Conservation (phyloP, 441 rosid genomes). For the Corymbia calophylla region DNA sequence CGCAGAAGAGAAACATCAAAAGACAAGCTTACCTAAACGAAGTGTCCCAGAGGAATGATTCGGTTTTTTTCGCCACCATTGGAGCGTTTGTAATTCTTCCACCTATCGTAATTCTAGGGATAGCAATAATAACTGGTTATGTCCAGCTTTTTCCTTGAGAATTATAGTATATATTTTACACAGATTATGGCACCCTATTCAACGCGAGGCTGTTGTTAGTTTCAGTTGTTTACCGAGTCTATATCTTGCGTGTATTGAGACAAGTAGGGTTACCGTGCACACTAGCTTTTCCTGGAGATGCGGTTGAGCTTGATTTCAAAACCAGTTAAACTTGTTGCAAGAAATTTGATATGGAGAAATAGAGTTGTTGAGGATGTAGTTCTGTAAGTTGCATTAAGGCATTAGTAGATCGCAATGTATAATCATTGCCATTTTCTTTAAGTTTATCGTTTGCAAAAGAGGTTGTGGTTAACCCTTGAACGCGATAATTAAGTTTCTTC, state of each 20-base stretch:
- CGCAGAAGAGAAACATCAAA: constrained; percentile 91
- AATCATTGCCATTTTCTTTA: not conserved
- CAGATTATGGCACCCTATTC: not conserved
- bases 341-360: not conserved
- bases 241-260: not conserved
- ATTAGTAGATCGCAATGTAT: not conserved
- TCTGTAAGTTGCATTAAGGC: not conserved
- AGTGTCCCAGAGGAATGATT: constrained; percentile 86
- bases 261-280: not conserved
- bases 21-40: constrained; percentile 72
- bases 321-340: not conserved
- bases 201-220: not conserved
- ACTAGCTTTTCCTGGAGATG: not conserved
- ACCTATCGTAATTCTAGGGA: constrained; percentile 58
- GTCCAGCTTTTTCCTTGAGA: constrained; percentile 85
- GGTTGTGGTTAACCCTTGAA: not conserved
- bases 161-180: not conserved
- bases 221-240: not conserved
- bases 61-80: constrained; percentile 78
- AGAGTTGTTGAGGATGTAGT: not conserved
- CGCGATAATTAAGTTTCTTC: not conserved
- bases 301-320: not conserved
- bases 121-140: constrained; percentile 74
- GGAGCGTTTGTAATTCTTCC: constrained; percentile 88
- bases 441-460: not conserved